Evolutionary conservation across 495 filamentous ascomycete genomes (phyloP).

Genomic region (Chaetomidium leptoderma): DNA sequence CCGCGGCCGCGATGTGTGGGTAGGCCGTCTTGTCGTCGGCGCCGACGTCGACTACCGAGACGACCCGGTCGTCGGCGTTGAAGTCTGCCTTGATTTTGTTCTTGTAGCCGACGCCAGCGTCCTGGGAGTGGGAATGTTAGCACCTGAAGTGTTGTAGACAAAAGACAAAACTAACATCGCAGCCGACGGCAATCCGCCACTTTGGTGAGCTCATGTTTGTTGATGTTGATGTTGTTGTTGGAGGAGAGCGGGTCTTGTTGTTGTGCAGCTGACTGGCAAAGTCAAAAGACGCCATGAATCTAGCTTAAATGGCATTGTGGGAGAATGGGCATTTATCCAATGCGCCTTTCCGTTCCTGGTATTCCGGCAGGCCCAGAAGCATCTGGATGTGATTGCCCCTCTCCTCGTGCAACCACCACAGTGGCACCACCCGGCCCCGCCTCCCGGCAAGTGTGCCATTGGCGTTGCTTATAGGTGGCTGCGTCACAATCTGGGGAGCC

Average conservation of each 20-base stretch:
- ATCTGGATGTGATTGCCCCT: conserved; percentile 26
- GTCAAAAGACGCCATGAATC: conserved; percentile 11
- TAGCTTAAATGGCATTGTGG: conserved; percentile 18
- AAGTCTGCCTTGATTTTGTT: conserved; percentile 71
- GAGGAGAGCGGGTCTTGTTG: not conserved
- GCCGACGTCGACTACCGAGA: conserved; percentile 64
- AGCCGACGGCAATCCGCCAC: conserved; percentile 47
- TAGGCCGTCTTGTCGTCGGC: conserved; percentile 75
- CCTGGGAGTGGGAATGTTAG: conserved; percentile 39
- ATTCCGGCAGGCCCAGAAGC: conserved; percentile 21
- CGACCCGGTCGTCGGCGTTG: conserved; percentile 61
- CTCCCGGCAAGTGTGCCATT: conserved; percentile 26
- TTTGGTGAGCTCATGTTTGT: conserved; percentile 36
- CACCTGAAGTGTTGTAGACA: not conserved
- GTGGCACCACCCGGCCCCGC: conserved; percentile 15
- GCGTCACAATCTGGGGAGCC: not conserved
- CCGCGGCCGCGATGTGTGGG: conserved; percentile 71
- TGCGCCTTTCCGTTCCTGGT: conserved; percentile 30
- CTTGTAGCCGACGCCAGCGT: conserved; percentile 76
- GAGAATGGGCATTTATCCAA: conserved; percentile 30
- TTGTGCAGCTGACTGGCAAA: not conserved
- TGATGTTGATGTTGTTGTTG: conserved; percentile 11
- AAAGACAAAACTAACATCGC: conserved; percentile 41
- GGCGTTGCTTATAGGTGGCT: conserved; percentile 13
- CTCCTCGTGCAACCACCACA: conserved; percentile 12